A percentile compares a stretch with the other conserved stretches of the same genome.
Conservation (phyloP, 345 rosid species). For the Crucihimalaya himalaica region DNA sequence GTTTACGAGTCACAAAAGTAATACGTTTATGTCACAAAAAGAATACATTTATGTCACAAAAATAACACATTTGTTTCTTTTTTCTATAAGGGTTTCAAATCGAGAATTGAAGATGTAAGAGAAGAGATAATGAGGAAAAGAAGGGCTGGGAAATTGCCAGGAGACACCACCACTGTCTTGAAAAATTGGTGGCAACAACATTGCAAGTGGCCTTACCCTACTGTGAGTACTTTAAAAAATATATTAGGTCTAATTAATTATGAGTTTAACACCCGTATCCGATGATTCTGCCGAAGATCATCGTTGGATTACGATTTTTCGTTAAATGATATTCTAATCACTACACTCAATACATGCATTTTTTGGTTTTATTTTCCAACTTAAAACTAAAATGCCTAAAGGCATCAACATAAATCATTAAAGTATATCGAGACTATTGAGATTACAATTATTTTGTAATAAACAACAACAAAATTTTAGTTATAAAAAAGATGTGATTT, state of each 20-base stretch:
- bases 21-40: background rate
- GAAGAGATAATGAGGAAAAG: conserved; percentile 95
- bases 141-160: conserved; percentile 96
- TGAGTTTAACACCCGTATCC: no score
- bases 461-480: background rate
- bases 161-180: conserved; percentile 92
- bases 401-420: background rate
- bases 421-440: background rate
- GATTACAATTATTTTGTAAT: background rate
- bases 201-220: conserved; percentile 98
- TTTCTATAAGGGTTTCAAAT: conserved; percentile 73
- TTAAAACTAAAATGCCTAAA: background rate
- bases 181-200: conserved; percentile 99
- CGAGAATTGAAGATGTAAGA: conserved; percentile 94
- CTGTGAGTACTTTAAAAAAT: conserved; percentile 68
- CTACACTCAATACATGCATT: background rate
- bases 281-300: no score
- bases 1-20: background rate
- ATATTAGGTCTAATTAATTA: no score
- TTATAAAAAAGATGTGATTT: background rate
- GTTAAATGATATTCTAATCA: no score
- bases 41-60: background rate
- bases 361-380: background rate
- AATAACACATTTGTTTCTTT: background rate
- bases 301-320: no score